A percentile compares a stretch with the other conserved stretches of the same genome.
phyloP scores from a whole-genome alignment of 2,329 filamentous ascomycete species.

The Colletotrichum sp. region DNA sequence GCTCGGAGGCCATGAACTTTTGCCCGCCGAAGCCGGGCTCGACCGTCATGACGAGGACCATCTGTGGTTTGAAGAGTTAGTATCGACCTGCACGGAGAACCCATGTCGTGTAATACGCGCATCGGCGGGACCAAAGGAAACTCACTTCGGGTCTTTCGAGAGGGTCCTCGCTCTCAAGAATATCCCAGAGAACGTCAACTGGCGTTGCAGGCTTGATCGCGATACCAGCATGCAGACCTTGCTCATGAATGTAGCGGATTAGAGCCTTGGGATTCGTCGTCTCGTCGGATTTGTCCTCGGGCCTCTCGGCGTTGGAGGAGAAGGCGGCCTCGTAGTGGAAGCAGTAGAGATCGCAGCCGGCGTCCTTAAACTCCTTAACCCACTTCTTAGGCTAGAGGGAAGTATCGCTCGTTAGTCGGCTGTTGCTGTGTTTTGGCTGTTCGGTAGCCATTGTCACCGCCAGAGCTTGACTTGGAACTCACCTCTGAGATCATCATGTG shows the following conservation, averaged over 20 bases:
- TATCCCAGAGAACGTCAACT: constrained; percentile 91
- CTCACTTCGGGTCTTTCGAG: constrained; percentile 88
- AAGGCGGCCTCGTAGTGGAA: constrained; percentile 99
- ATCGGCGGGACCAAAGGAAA: constrained; percentile 24
- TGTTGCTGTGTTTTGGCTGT: background rate
- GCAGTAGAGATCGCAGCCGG: constrained; percentile 98
- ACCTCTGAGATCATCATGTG: constrained; percentile 99
- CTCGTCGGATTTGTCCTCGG: constrained; percentile 68
- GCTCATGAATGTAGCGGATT: constrained; percentile 87
- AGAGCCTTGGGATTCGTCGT: constrained; percentile 85
- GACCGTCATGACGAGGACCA: constrained; percentile 99
- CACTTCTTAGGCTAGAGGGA: constrained; percentile 86
- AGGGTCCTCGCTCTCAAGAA: constrained; percentile 74
- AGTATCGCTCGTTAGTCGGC: background rate
- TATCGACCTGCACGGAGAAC: background rate
- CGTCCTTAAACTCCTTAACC: constrained; percentile 93
- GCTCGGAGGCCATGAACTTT: constrained; percentile 96
- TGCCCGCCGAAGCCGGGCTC: constrained; percentile 97
- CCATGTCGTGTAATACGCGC: background rate
- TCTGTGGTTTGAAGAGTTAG: constrained; percentile 58
- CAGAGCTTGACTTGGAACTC: constrained; percentile 28
- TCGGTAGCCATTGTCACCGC: background rate
- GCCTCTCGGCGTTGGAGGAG: constrained; percentile 82
- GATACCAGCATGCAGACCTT: constrained; percentile 88
- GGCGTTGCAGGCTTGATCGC: constrained; percentile 93